Evolutionary conservation across 2,329 filamentous ascomycete genomes (phyloP), one percentile per base, ranked within the genome.

Genomic region (Metarhizium anisopliae): DNA sequence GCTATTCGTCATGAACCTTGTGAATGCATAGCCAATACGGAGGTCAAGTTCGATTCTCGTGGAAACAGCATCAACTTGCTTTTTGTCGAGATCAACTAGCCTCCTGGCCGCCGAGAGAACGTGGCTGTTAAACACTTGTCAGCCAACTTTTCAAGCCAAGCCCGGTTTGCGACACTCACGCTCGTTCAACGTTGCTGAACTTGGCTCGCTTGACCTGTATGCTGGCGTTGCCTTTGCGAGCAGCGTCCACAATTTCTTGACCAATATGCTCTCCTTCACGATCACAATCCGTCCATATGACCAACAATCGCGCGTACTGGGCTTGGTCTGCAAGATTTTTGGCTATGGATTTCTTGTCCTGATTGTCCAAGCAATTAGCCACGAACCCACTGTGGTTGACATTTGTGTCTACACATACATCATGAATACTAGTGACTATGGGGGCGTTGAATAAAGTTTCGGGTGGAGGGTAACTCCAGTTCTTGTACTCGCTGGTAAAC

Each of bases 251-350:
- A 58, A 99, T 93, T 69, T 99, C 93, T 43, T 87, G 81, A 6
- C 94, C 94, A 62, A 99, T 99, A 67, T 97, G 89, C 70, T 99
- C 94, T 40, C 94, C 94, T 77, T 99, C 94, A 55, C 92, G 85
- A 77, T 99, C 94, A 71, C 94, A 97, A 78, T 99, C 94, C 0
- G 94, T 99, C 94, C 94, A 99, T 63, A 99, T 96, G 70, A 95
- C 93, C 36, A 99, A 77, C 13, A 86, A 83, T 55, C 79, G 81
- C n/a, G 85, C 80, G 67, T 81, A 80, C 58, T 80, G 80, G 18
- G 94, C 93, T 69, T 95, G 86, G 1, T 80, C 75, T 62, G 86
- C 82, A 64, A 99, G 94, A 66, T 99, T 99, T 36, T 85, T 79
- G 10, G 92, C 91, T 59, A 99, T 87, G 1, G 79, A 74, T 64